Conservation (phyloP, 163 green algal species). For the Scenedesmus sp. region DNA sequence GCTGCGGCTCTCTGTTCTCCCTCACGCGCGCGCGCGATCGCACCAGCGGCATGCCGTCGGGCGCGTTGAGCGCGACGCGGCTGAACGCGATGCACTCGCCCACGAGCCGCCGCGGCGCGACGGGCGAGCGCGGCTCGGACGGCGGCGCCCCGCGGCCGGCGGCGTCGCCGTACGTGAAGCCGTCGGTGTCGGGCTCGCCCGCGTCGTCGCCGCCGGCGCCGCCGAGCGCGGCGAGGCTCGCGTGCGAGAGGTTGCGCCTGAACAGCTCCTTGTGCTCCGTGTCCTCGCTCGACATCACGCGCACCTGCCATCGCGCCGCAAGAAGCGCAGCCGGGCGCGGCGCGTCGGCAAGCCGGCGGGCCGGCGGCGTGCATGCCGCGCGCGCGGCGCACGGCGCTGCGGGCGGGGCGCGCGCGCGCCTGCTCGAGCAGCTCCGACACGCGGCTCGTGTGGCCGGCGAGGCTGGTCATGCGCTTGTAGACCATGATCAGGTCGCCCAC, state of each 20-base stretch:
- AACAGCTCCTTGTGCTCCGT: slow-evolving; percentile 77
- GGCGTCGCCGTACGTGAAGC: slow-evolving; percentile 10
- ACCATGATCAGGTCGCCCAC: slow-evolving; percentile 94
- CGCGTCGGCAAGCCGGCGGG: not conserved
- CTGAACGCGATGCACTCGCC: slow-evolving; percentile 70
- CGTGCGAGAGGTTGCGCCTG: slow-evolving; percentile 72
- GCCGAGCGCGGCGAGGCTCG: slow-evolving; percentile 10
- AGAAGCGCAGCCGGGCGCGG: too few species aligned
- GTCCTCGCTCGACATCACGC: slow-evolving; percentile 71
- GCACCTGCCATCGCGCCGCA: too few species aligned
- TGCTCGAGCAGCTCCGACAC: slow-evolving; percentile 94
- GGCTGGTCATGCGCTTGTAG: slow-evolving; percentile 92
- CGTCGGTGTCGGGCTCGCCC: not conserved
- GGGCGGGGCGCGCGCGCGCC: slow-evolving; percentile 43
- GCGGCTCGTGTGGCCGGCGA: slow-evolving; percentile 87
- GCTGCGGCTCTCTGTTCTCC: too few species aligned
- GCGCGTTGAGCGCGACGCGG: slow-evolving; percentile 80
- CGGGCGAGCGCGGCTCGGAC: slow-evolving; percentile 13
- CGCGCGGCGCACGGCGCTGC: not conserved
- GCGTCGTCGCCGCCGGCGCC: not conserved
- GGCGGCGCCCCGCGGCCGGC: not conserved
- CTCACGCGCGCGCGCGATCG: too few species aligned
- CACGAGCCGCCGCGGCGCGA: slow-evolving; percentile 48
- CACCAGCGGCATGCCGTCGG: slow-evolving; percentile 81
- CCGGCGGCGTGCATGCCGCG: not conserved